These are phyloP conservation scores for Beauveria bassiana DNA, from an alignment of 2,329 filamentous ascomycete species.

Conservation along the genomic window DNA sequence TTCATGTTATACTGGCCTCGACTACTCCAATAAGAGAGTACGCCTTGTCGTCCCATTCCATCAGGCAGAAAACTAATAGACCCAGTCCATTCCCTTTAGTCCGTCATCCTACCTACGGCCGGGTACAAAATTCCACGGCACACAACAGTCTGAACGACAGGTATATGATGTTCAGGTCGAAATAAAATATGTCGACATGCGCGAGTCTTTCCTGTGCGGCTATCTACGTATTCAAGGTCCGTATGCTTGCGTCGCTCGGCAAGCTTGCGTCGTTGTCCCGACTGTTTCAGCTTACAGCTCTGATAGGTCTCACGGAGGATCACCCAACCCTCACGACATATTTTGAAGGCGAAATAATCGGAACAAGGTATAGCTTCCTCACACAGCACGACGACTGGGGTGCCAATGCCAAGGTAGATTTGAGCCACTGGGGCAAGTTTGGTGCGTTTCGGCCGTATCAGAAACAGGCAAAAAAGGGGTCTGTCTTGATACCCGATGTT, in stretches of 20 bases:
- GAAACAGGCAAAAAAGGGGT: slow-evolving; percentile 49
- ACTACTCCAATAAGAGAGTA: slow-evolving; percentile 40
- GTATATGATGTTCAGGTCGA: slow-evolving; percentile 95
- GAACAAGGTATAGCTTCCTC: slow-evolving; percentile 86
- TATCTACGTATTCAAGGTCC: slow-evolving; percentile 91
- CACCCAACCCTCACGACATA: slow-evolving; percentile 97
- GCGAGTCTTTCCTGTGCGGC: slow-evolving; percentile 88
- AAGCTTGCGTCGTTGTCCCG: slow-evolving; percentile 18
- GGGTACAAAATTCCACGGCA: slow-evolving; percentile 82
- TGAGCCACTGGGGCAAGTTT: slow-evolving; percentile 91
- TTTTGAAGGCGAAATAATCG: slow-evolving; percentile 97
- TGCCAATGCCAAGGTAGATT: slow-evolving; percentile 81
- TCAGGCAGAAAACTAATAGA: slow-evolving; percentile 11
- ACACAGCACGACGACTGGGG: slow-evolving; percentile 89
- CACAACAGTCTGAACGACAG: slow-evolving; percentile 87
- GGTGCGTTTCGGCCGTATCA: slow-evolving; percentile 71
- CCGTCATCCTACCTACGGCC: slow-evolving; percentile 80
- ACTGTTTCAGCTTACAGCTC: slow-evolving; percentile 2
- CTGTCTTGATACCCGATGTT: slow-evolving; percentile 57
- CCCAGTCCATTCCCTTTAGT: slow-evolving; percentile 64
- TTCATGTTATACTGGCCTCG: slow-evolving; percentile 6
- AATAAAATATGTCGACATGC: slow-evolving; percentile 92
- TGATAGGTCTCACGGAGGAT: slow-evolving; percentile 78
- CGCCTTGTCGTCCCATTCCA: slow-evolving; percentile 16
- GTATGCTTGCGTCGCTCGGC: neutral